phyloP scores from a whole-genome alignment of 352 stramenopile genomes.

The Pythium myriotylum region DNA sequence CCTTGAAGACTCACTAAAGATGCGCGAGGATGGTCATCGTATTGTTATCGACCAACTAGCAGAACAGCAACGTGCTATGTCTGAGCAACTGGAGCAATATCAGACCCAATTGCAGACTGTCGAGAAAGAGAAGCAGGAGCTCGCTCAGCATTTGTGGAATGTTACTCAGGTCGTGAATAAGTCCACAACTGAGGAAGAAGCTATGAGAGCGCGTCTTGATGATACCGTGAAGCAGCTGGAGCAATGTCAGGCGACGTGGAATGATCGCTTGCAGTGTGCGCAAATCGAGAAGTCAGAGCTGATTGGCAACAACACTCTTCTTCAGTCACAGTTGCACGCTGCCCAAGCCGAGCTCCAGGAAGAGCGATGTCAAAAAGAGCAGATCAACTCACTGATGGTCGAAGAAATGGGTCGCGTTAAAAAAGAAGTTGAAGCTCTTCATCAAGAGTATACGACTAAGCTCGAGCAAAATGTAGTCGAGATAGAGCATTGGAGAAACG shows the following conservation, averaged over 20 bases:
- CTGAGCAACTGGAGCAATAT: background rate
- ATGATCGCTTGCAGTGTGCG: conserved; percentile 43
- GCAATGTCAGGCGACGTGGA: conserved; percentile 26
- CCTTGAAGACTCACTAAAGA: conserved; percentile 32
- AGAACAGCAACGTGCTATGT: conserved; percentile 6
- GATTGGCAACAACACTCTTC: conserved; percentile 29
- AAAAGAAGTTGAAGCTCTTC: conserved; percentile 37
- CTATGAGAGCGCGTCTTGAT: conserved; percentile 30
- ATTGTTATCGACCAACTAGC: conserved; percentile 23
- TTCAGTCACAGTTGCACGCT: conserved; percentile 45
- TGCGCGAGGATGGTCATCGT: conserved; percentile 23
- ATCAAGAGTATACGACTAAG: conserved; percentile 28
- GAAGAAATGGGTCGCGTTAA: conserved; percentile 51
- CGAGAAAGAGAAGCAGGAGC: conserved; percentile 54
- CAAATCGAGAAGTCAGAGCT: conserved; percentile 50
- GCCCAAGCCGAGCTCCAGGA: conserved; percentile 33
- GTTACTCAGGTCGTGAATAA: conserved; percentile 52
- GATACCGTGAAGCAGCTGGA: conserved; percentile 31
- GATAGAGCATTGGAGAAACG: conserved; percentile 29
- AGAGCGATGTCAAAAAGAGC: conserved; percentile 65
- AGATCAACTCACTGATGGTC: conserved; percentile 63
- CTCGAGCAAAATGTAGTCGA: conserved; percentile 33
- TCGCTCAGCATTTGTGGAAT: conserved; percentile 66
- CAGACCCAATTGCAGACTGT: conserved; percentile 20
- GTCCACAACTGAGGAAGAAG: conserved; percentile 31